Percentiles rank a stretch among this genome's conserved stretches.
These are phyloP conservation scores for Sporisorium exsertum DNA, from an alignment of 1,284 basidiomycete species.

Conservation along the genomic window DNA sequence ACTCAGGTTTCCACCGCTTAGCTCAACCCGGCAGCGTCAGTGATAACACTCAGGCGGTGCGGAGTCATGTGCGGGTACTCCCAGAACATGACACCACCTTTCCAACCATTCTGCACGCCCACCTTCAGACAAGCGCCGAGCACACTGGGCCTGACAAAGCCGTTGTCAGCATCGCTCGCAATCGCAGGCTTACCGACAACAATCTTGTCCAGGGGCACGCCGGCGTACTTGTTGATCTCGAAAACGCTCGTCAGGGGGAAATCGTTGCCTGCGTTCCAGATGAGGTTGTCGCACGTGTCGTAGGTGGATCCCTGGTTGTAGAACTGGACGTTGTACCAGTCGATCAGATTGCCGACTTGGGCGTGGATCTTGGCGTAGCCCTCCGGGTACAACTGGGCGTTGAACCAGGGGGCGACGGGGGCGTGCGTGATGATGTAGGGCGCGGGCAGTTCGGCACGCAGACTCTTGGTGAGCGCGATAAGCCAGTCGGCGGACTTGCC, in stretches of 20 bases:
- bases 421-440: conserved; percentile 64
- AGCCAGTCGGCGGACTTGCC: conserved; percentile 44
- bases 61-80: conserved; percentile 56
- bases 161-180: conserved; percentile 74
- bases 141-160: conserved; percentile 74
- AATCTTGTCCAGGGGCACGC: conserved; percentile 73
- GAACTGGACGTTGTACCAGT: conserved; percentile 72
- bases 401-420: conserved; percentile 64
- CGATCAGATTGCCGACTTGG: conserved; percentile 55
- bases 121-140: conserved; percentile 74
- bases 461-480: conserved; percentile 71
- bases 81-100: conserved; percentile 71
- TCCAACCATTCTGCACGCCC: conserved; percentile 76
- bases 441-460: conserved; percentile 71
- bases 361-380: conserved; percentile 41
- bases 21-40: conserved; percentile 37
- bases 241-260: conserved; percentile 75
- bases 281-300: conserved; percentile 70
- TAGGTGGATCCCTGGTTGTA: conserved; percentile 57
- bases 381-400: conserved; percentile 29
- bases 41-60: conserved; percentile 40
- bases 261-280: conserved; percentile 73
- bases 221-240: conserved; percentile 74
- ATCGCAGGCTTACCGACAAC: conserved; percentile 77
- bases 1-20: too few species aligned